Percentiles rank a stretch among this genome's conserved stretches.
These are phyloP conservation scores for Shiraia bambusicola DNA, from an alignment of 2,329 filamentous ascomycete genomes.

Conservation along the genomic window DNA sequence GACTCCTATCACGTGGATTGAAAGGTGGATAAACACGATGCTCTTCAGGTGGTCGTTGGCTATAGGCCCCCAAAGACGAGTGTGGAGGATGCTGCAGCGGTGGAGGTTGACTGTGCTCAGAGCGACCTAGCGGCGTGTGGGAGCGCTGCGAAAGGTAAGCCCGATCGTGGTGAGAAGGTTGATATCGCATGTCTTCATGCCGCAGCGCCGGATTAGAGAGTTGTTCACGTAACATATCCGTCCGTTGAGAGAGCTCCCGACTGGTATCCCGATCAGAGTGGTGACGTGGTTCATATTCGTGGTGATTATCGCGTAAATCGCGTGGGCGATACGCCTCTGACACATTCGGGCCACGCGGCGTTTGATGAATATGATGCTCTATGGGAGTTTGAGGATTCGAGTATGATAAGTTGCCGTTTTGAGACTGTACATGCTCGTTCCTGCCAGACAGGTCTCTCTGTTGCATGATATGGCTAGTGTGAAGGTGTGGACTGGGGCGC, in stretches of 20 bases:
- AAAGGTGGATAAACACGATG: conserved; percentile 29
- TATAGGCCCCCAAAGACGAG: conserved; percentile 31
- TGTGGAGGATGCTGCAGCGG: conserved; percentile 38
- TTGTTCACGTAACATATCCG: conserved; percentile 35
- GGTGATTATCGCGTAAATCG: conserved; percentile 32
- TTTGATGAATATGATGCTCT: conserved; percentile 29
- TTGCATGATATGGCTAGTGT: conserved; percentile 31
- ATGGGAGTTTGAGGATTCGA: conserved; percentile 38
- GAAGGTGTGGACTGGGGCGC: conserved; percentile 41
- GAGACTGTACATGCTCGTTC: conserved; percentile 37
- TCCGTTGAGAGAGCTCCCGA: conserved; percentile 33
- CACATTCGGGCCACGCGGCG: conserved; percentile 27
- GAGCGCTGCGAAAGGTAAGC: conserved; percentile 32
- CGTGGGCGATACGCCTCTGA: conserved; percentile 33
- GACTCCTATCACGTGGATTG: conserved; percentile 22
- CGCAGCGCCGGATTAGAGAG: conserved; percentile 25
- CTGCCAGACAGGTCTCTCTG: conserved; percentile 31
- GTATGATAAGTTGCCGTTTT: conserved; percentile 34
- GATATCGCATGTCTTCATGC: conserved; percentile 35
- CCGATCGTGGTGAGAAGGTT: conserved; percentile 30
- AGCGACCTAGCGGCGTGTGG: conserved; percentile 37
- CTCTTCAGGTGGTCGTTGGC: conserved; percentile 33
- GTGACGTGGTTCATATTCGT: conserved; percentile 29
- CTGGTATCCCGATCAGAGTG: conserved; percentile 38
- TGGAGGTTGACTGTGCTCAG: conserved; percentile 31